Conservation (phyloP, 345 rosid species). For the Angophora floribunda region DNA sequence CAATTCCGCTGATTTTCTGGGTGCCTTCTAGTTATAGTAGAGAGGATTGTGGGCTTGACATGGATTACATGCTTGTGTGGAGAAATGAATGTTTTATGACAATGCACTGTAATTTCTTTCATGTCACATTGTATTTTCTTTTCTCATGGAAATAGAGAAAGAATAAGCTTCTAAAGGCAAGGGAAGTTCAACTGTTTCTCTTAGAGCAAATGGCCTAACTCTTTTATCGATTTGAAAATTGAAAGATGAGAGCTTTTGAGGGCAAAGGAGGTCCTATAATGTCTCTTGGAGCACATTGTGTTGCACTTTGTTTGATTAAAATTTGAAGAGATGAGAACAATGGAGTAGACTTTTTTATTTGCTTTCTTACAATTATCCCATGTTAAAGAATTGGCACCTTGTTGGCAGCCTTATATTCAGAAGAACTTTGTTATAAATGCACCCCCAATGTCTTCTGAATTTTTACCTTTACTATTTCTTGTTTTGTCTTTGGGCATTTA, state of each 20-base stretch:
- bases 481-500: not conserved
- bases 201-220: too few relatives aligned
- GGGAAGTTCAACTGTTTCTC: too few relatives aligned
- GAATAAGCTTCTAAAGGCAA: too few relatives aligned
- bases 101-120: not conserved
- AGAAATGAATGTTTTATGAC: not conserved
- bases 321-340: too few relatives aligned
- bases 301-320: not conserved
- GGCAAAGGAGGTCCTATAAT: not conserved
- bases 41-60: not conserved
- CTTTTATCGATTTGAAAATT: not conserved
- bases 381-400: not conserved
- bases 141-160: not conserved
- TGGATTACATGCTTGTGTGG: not conserved
- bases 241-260: not conserved
- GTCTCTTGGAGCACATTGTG: not conserved
- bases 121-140: not conserved
- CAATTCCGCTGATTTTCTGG: not conserved
- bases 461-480: not conserved
- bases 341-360: not conserved
- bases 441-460: not conserved
- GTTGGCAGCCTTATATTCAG: not conserved
- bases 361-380: not conserved
- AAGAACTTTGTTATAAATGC: not conserved
- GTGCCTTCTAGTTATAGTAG: not conserved